Percentiles rank a stretch among this genome's conserved stretches.
These are phyloP conservation scores for Mycothermus thermophilus DNA, from an alignment of 495 filamentous ascomycete genomes.

Conservation along the genomic window DNA sequence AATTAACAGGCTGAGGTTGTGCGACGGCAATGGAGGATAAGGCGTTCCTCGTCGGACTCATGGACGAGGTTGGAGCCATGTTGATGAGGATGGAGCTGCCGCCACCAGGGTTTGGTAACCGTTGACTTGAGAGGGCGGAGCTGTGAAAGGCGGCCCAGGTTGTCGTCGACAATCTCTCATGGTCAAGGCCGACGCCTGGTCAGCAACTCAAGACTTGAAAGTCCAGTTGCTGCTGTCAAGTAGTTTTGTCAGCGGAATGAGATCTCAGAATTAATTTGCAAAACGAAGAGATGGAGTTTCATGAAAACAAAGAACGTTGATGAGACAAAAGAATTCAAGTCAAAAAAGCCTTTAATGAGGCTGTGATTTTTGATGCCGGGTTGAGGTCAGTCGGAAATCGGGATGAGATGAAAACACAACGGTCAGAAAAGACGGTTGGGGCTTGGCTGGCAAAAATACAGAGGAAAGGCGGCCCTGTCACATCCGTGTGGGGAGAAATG, in stretches of 20 bases:
- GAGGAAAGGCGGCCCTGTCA: too few relatives aligned
- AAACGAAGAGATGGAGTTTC: not conserved
- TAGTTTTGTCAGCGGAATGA: not conserved
- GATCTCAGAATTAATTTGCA: not conserved
- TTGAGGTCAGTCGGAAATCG: too few relatives aligned
- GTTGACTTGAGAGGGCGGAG: not conserved
- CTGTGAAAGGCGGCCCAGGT: conserved; percentile 4
- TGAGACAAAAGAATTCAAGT: too few relatives aligned
- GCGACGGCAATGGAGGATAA: not conserved
- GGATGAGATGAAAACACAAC: too few relatives aligned
- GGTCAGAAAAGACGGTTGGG: too few relatives aligned
- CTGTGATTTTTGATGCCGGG: too few relatives aligned
- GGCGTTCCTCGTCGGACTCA: not conserved
- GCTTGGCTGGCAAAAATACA: too few relatives aligned
- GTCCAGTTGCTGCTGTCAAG: conserved; percentile 6
- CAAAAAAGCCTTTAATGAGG: too few relatives aligned
- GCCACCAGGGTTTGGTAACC: not conserved
- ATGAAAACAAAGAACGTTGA: not conserved
- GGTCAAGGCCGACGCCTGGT: conserved; percentile 4
- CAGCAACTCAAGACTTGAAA: conserved; percentile 10
- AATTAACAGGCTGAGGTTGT: not conserved
- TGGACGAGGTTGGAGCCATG: conserved; percentile 1
- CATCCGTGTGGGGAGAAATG: too few relatives aligned
- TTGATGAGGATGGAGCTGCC: not conserved
- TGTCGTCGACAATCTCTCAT: conserved; percentile 8